Evolutionary conservation across 2,329 filamentous ascomycete genomes (phyloP).

Genomic region (Aspergillus bombycis): DNA sequence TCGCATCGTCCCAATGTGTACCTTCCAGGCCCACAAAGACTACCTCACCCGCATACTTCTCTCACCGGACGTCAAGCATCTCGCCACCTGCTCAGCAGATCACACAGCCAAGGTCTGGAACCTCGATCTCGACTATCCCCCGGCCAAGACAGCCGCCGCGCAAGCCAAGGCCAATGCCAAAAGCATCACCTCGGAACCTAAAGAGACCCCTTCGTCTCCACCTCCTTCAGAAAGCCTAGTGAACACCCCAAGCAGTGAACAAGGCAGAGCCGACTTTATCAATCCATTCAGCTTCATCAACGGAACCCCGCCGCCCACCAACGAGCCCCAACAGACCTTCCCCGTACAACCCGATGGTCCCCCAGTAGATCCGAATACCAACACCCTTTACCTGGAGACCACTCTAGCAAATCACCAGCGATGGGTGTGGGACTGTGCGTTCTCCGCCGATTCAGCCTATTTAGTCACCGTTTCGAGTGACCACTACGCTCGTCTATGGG

Average conservation of each 20-base stretch:
- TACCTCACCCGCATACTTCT: conserved; percentile 92
- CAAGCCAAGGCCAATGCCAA: conserved; percentile 25
- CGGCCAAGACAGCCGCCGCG: conserved; percentile 40
- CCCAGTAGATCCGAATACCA: conserved; percentile 45
- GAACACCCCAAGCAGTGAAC: conserved; percentile 27
- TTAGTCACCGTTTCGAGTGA: conserved; percentile 91
- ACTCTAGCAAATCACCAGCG: conserved; percentile 88
- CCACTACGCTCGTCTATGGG: conserved; percentile 91
- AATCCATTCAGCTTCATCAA: conserved; percentile 33
- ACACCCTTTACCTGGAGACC: conserved; percentile 76
- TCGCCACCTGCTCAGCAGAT: conserved; percentile 91
- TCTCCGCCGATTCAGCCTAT: conserved; percentile 90
- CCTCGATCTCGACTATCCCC: conserved; percentile 68
- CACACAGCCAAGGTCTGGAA: conserved; percentile 97
- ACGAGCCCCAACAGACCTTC: conserved; percentile 36
- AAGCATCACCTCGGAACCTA: conserved; percentile 15
- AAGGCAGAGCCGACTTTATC: conserved; percentile 19
- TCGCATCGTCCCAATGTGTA: conserved; percentile 81
- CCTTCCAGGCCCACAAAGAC: conserved; percentile 87
- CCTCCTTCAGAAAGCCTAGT: conserved; percentile 24
- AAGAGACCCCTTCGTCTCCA: conserved; percentile 22
- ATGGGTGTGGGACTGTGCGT: conserved; percentile 98
- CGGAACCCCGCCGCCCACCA: conserved; percentile 28
- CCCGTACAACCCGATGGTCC: conserved; percentile 42
- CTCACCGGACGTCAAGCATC: conserved; percentile 89